A percentile compares a stretch with the other conserved stretches of the same genome.
These are phyloP conservation scores for Crucihimalaya himalaica DNA, from an alignment of 345 rosid genomes.

Conservation along the genomic window DNA sequence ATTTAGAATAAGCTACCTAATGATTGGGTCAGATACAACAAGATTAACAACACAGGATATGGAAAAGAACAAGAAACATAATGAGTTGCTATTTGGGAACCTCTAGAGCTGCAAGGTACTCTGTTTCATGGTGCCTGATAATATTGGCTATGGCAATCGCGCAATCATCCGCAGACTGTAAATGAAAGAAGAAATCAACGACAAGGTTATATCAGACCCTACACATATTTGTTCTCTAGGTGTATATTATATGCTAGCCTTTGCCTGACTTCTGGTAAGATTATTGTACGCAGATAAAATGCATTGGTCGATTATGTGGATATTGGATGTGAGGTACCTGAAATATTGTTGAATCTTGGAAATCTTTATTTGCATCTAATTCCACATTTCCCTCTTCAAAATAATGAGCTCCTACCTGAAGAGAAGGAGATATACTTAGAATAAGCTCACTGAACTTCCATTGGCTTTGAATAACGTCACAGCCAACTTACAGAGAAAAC, in stretches of 20 bases:
- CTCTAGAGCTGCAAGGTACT: conserved; percentile 89
- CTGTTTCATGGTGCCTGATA: conserved; percentile 87
- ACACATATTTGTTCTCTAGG: background rate
- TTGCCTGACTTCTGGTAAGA: background rate
- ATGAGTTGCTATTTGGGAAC: conserved; percentile 41
- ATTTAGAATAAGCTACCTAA: conserved; percentile 87
- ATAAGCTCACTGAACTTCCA: conserved; percentile 8
- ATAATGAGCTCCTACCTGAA: conserved; percentile 94
- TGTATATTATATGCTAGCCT: background rate
- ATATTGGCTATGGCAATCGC: conserved; percentile 67
- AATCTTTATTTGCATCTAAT: conserved; percentile 85
- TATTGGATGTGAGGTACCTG: conserved; percentile 53
- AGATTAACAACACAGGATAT: background rate
- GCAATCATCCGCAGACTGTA: conserved; percentile 85
- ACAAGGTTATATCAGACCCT: background rate
- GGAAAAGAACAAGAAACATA: background rate
- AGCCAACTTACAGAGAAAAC: conserved; percentile 12
- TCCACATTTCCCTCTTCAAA: conserved; percentile 99
- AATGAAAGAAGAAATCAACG: conserved; percentile 28
- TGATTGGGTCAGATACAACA: conserved; percentile 14
- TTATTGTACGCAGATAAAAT: background rate
- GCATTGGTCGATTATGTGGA: conserved; percentile 5
- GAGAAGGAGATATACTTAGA: conserved; percentile 4
- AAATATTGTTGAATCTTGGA: conserved; percentile 76
- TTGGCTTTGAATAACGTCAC: background rate